Conservation (phyloP, 352 stramenopile genomes). For the Phytophthora citricola region DNA sequence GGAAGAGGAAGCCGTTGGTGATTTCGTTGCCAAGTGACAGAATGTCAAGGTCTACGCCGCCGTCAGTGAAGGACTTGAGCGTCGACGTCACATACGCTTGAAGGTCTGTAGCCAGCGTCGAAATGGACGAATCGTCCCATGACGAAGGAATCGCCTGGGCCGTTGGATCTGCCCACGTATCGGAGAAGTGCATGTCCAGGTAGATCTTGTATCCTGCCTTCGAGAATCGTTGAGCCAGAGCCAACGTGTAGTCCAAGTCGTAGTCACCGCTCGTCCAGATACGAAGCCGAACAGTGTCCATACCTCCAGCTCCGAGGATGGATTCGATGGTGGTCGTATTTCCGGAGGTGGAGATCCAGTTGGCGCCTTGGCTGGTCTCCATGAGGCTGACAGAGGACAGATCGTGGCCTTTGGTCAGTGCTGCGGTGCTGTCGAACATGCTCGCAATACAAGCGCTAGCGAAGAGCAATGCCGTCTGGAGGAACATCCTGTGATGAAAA, state of each 20-base stretch:
- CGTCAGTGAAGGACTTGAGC: constrained; percentile 35
- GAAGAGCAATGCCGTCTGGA: constrained; percentile 19
- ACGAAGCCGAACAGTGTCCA: constrained; percentile 32
- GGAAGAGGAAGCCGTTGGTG: constrained; percentile 37
- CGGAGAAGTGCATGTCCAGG: constrained; percentile 46
- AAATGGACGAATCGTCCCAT: constrained; percentile 28
- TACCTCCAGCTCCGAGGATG: constrained; percentile 35
- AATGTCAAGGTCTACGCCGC: constrained; percentile 28
- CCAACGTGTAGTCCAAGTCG: constrained; percentile 31
- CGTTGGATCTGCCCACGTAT: constrained; percentile 36
- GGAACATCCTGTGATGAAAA: constrained; percentile 10
- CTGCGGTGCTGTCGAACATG: constrained; percentile 1
- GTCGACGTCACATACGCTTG: constrained; percentile 36
- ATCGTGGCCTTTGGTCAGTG: constrained; percentile 36
- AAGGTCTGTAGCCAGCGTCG: constrained; percentile 18
- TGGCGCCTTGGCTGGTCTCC: constrained; percentile 34
- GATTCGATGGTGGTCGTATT: constrained; percentile 28
- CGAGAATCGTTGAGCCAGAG: constrained; percentile 33
- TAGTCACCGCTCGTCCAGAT: constrained; percentile 34
- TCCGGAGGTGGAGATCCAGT: constrained; percentile 33
- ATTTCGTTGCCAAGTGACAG: constrained; percentile 44
- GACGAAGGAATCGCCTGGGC: constrained; percentile 19
- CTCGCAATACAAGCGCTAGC: background rate
- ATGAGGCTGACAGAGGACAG: constrained; percentile 35
- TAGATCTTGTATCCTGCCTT: constrained; percentile 44